Base-by-base conservation (phyloP, 108 stramenopile species). In the Aurantiochytrium sp. region DNA sequence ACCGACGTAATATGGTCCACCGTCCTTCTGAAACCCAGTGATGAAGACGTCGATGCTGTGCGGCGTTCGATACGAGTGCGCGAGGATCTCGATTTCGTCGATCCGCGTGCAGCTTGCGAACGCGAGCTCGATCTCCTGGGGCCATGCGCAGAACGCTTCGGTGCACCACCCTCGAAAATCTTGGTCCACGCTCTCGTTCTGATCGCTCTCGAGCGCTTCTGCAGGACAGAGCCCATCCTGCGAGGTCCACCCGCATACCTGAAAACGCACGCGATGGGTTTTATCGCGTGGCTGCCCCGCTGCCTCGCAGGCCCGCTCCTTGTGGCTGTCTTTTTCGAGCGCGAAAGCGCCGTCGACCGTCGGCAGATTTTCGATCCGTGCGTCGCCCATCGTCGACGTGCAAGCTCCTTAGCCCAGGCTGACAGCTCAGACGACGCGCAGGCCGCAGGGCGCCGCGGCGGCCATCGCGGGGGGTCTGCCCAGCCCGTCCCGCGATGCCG, bases 161-260 rank as follows among this genome's bases (percentile, higher is more conserved):
- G 73, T 81, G 73, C 73, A 81, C 73, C 73, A 81, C 17, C 73
- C 73, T 48, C 42, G 12, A 24, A 81, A 24, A 24, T 81, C 73
- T 27, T 65, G 59, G 42, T 81, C 19, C 73, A 42, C 24, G 6
- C 24, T 24, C 12, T 81, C 42, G 42, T 12, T 6, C 17, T 81
- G 36, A 15, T 24, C 12, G 19, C 32, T 17, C 24, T 81, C 73
- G 15, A 81, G 73, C 17, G 45, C 39, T 48, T 81, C 73, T 15
- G 73, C 73, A 12, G 73, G 73, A 48, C 73, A 81, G 10, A 81
- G 24, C 1, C 73, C 73, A 42, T 81, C 73, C 30, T 81, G 42
- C 45, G 73, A 81, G 39, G 73, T 81, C 27, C 42, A n/a, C 12
- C 59, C 34, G 59, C 27, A 30, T 12, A 65, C 59, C 10, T 34